phyloP scores from a whole-genome alignment of 2,329 filamentous ascomycete genomes.

The Ceratocystiopsis minuta region DNA sequence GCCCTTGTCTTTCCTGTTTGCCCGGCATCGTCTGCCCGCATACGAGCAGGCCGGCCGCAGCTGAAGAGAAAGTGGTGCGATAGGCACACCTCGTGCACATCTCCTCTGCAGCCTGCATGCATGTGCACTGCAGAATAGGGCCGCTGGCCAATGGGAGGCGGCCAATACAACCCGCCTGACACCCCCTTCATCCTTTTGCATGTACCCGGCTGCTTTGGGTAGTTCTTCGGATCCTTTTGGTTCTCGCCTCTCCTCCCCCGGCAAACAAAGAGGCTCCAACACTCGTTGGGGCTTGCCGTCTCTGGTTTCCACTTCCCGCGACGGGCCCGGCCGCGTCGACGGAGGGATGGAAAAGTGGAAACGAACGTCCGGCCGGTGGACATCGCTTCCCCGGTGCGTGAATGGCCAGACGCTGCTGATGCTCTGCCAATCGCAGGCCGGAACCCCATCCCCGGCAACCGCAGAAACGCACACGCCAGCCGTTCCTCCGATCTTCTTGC shows the following conservation, averaged over 20 bases:
- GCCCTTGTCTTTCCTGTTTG: too few species aligned
- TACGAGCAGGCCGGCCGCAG: too few species aligned
- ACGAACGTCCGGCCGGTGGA: too few species aligned
- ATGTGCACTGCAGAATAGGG: conserved; percentile 2
- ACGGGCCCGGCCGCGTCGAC: too few species aligned
- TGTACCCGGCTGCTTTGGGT: too few species aligned
- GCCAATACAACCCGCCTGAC: conserved; percentile 10
- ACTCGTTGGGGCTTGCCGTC: too few species aligned
- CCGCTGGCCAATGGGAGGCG: conserved; percentile 8
- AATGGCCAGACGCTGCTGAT: conserved; percentile 5
- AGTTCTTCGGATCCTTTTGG: neutral
- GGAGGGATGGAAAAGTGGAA: too few species aligned
- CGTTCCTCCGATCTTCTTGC: conserved; percentile 6
- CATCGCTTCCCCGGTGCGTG: conserved; percentile 2
- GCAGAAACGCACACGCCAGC: conserved; percentile 10
- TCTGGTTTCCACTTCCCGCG: too few species aligned
- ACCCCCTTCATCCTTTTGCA: conserved; percentile 2
- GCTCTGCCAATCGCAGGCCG: conserved; percentile 14
- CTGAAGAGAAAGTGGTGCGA: conserved; percentile 5
- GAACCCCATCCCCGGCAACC: conserved; percentile 6
- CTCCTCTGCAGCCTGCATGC: conserved; percentile 8
- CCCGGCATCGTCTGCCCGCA: too few species aligned
- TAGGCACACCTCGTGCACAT: conserved; percentile 5
- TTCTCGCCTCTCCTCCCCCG: too few species aligned
- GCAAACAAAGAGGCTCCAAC: too few species aligned